Evolutionary conservation across 148 eudicot genomes (phyloP).

Genomic region (Camellia japonica): DNA sequence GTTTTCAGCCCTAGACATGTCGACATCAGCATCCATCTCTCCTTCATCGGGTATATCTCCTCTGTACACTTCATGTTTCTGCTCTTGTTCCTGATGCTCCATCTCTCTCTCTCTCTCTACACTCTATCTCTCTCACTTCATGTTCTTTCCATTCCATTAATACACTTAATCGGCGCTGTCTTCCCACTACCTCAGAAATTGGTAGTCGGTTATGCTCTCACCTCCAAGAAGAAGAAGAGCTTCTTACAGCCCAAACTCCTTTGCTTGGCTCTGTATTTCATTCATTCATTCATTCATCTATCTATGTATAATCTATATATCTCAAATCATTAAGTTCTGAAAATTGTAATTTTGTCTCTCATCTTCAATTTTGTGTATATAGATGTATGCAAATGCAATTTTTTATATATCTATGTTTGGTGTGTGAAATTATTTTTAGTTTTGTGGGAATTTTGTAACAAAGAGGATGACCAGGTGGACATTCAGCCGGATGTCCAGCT

Average conservation of each 20-base stretch:
- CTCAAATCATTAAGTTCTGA: too few species aligned
- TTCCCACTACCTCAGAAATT: conserved; percentile 24
- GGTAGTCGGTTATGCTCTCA: conserved; percentile 69
- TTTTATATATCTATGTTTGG: too few species aligned
- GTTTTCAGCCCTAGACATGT: too few species aligned
- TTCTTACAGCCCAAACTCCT: conserved; percentile 70
- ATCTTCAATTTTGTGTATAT: too few species aligned
- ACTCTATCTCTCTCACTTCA: too few species aligned
- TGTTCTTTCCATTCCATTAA: not conserved
- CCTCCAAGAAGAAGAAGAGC: conserved; percentile 66
- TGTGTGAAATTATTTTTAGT: too few species aligned
- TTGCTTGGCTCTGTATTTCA: conserved; percentile 46
- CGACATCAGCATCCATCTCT: too few species aligned
- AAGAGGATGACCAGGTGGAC: too few species aligned
- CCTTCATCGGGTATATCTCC: conserved; percentile 23
- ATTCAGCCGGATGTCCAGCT: fast-evolving
- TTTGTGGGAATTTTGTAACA: too few species aligned
- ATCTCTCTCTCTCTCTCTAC: not conserved
- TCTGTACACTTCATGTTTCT: conserved; percentile 42
- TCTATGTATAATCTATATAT: too few species aligned
- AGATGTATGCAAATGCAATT: too few species aligned
- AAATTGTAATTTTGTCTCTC: too few species aligned
- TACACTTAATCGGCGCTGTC: conserved; percentile 5
- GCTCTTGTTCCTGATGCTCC: conserved; percentile 54
- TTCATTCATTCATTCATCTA: not conserved